Percentiles rank a stretch among this genome's conserved stretches.
Conservation (phyloP, 371 early-diverging fungal genomes). For the Apophysomyces elegans region DNA sequence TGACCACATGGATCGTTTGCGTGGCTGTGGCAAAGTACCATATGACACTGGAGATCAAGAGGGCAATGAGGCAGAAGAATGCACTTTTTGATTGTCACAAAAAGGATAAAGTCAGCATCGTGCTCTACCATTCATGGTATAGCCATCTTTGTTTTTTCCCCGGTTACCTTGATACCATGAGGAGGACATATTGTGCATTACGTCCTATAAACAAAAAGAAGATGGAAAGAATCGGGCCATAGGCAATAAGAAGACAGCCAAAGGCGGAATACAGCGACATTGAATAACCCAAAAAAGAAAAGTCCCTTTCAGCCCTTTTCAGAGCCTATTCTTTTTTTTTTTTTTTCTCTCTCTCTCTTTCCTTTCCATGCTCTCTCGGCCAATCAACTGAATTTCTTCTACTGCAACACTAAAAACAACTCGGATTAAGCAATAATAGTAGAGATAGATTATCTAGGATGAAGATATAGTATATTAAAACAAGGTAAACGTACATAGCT, state of each 20-base stretch:
- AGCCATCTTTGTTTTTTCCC: no score
- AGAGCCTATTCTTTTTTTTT: no score
- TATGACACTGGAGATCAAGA: constrained; percentile 69
- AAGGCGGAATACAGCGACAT: constrained; percentile 75
- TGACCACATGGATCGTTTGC: constrained; percentile 37
- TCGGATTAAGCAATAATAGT: no score
- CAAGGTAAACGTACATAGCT: no score
- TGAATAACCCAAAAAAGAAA: background rate
- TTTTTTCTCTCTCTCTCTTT: no score
- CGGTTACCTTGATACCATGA: constrained; percentile 71
- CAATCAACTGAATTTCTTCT: no score
- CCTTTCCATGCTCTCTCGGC: no score
- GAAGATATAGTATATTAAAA: no score
- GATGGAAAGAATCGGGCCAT: constrained; percentile 73
- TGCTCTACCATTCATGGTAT: background rate
- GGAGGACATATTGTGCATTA: constrained; percentile 70
- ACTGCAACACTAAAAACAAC: no score
- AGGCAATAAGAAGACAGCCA: constrained; percentile 74
- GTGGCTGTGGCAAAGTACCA: constrained; percentile 62
- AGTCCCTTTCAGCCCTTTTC: background rate
- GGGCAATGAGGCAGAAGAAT: constrained; percentile 77
- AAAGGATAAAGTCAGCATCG: background rate
- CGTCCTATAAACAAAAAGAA: constrained; percentile 70
- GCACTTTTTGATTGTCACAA: constrained; percentile 44
- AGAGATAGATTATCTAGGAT: no score